Percentiles rank a stretch among this genome's conserved stretches.
Evolutionary conservation across 2,329 filamentous ascomycete genomes (phyloP).

Genomic region (Didymella pinodella): DNA sequence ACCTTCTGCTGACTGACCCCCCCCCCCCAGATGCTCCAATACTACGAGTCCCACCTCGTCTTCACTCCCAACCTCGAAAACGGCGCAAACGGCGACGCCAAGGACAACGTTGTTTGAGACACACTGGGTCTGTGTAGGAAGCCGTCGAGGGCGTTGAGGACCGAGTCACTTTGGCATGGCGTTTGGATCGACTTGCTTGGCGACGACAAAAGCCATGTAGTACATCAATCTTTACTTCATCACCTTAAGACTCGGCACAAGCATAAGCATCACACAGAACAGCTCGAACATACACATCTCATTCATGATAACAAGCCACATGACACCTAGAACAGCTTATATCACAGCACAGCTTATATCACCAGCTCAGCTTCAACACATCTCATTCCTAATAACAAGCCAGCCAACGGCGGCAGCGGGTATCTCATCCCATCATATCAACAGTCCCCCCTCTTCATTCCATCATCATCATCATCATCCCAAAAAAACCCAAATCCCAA

Average conservation of each 20-base stretch:
- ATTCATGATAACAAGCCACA: too few relatives aligned
- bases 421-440: constrained; percentile 4
- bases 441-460: neutral
- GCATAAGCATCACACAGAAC: too few relatives aligned
- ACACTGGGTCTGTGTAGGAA: too few relatives aligned
- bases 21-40: constrained; percentile 52
- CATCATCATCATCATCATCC: too few relatives aligned
- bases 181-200: constrained; percentile 1
- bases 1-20: constrained; percentile 9
- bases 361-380: neutral
- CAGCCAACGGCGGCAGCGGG: constrained; percentile 10
- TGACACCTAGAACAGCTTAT: too few relatives aligned
- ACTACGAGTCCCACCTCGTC: constrained; percentile 60
- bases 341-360: too few relatives aligned
- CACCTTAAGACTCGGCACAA: too few relatives aligned
- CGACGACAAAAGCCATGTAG: neutral
- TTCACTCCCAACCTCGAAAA: constrained; percentile 29
- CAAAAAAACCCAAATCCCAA: neutral
- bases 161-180: neutral
- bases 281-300: too few relatives aligned
- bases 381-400: constrained; percentile 6
- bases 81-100: constrained; percentile 21
- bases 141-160: neutral
- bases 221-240: neutral
- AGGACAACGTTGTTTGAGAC: constrained; percentile 4